These are phyloP conservation scores for Xylariaceae sp. DNA, from an alignment of 2,329 filamentous ascomycete species.

Conservation along the genomic window DNA sequence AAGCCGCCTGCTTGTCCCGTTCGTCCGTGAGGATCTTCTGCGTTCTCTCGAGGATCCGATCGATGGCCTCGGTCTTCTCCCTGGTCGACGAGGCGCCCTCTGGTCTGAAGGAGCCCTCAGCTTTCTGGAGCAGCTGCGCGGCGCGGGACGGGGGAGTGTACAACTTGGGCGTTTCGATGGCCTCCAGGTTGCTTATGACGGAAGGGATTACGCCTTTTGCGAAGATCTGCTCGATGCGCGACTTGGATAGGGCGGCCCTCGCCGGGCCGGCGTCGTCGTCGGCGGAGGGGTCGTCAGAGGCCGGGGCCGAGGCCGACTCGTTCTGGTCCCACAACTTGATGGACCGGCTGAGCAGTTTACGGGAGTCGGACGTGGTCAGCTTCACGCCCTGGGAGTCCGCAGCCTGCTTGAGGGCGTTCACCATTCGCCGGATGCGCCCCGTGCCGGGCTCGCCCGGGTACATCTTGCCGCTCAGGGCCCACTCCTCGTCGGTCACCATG, in stretches of 20 bases:
- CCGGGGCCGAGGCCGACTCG: not conserved
- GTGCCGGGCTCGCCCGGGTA: constrained; percentile 59
- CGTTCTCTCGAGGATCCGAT: constrained; percentile 17
- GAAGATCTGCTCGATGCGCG: not conserved
- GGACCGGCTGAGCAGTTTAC: constrained; percentile 41
- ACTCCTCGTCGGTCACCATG: constrained; percentile 60
- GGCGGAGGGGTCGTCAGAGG: too few species aligned
- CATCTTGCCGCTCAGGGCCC: constrained; percentile 48
- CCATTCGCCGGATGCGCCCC: constrained; percentile 50
- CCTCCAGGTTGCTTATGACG: too few species aligned
- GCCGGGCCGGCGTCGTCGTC: too few species aligned
- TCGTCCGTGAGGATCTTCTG: not conserved
- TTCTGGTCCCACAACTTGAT: constrained; percentile 34
- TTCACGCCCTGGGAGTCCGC: constrained; percentile 5
- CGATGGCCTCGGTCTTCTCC: constrained; percentile 27
- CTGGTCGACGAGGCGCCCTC: constrained; percentile 1
- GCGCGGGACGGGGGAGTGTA: too few species aligned
- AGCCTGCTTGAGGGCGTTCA: constrained; percentile 29
- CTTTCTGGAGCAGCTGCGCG: constrained; percentile 14
- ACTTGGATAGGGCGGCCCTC: too few species aligned
- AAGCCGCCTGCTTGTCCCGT: constrained; percentile 15
- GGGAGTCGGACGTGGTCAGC: constrained; percentile 1
- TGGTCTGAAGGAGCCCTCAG: not conserved
- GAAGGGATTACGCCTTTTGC: not conserved
- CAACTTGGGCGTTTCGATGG: too few species aligned